Percentiles rank a stretch among this genome's conserved stretches.
Conservation (phyloP, 75 land plant species). For the Isoetes taiwanensis region DNA sequence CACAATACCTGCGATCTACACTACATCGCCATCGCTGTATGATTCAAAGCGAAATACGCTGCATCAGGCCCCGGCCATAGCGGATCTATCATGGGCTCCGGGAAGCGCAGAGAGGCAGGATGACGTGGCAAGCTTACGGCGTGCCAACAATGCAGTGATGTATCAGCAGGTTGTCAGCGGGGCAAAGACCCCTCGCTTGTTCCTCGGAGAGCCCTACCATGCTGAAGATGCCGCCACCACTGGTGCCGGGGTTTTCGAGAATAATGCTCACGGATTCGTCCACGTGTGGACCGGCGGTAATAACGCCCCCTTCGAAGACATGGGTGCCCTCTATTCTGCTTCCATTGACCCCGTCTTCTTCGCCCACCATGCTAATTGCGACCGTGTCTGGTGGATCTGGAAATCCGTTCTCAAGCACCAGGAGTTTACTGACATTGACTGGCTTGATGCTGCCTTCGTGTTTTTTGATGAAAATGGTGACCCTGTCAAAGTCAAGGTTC, state of each 20-base stretch:
- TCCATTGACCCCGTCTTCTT: conserved; percentile 21
- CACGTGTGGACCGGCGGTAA: neutral
- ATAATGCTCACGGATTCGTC: neutral
- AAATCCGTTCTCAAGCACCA: neutral
- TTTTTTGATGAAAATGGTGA: too few relatives aligned
- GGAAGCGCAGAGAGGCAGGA: neutral
- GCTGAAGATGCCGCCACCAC: neutral
- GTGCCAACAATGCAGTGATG: conserved; percentile 12
- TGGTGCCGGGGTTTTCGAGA: neutral
- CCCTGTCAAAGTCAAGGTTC: neutral
- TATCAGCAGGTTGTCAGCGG: conserved; percentile 10
- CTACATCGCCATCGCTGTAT: conserved; percentile 1
- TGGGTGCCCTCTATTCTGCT: conserved; percentile 13
- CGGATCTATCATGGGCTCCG: conserved; percentile 5
- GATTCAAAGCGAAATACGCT: conserved; percentile 7
- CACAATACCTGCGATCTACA: conserved; percentile 6
- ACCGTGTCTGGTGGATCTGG: conserved; percentile 27
- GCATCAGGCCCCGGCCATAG: neutral
- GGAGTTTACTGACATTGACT: too few relatives aligned
- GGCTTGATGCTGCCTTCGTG: too few relatives aligned
- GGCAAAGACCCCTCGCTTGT: conserved; percentile 11
- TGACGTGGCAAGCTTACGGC: too few relatives aligned
- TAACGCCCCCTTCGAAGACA: conserved; percentile 7
- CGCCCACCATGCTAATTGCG: conserved; percentile 18
- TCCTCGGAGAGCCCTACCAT: conserved; percentile 12